These are phyloP conservation scores for Raphanus raphanistrum DNA, from an alignment of 345 rosid species.

Conservation along the genomic window DNA sequence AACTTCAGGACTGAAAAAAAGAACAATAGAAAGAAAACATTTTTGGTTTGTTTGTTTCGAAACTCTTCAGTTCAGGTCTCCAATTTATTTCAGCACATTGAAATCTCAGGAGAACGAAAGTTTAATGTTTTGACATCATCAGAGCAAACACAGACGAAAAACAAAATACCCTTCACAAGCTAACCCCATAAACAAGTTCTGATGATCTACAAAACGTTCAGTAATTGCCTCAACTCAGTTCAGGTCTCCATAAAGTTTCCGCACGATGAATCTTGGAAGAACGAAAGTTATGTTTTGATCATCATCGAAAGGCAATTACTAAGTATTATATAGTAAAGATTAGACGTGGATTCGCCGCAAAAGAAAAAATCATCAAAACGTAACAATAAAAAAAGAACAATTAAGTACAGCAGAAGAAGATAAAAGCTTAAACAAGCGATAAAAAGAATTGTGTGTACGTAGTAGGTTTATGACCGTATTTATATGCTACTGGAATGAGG, in stretches of 20 bases:
- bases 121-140: constrained; percentile 28
- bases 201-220: background rate
- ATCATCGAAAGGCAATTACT: constrained; percentile 31
- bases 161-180: background rate
- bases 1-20: too few species aligned
- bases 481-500: constrained; percentile 14
- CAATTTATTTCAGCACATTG: constrained; percentile 25
- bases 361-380: background rate
- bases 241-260: constrained; percentile 41
- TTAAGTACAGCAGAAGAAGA: background rate
- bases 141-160: background rate
- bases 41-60: too few species aligned
- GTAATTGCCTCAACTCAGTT: constrained; percentile 33
- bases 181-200: background rate
- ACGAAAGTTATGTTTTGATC: constrained; percentile 43
- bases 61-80: constrained; percentile 43
- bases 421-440: background rate
- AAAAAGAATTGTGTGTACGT: background rate
- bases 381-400: background rate
- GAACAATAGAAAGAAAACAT: too few species aligned
- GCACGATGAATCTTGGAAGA: constrained; percentile 35
- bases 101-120: constrained; percentile 40
- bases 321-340: background rate
- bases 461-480: background rate
- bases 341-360: background rate